Evolutionary conservation across 139 green algal species (phyloP), one percentile per base, ranked within the genome.

Genomic region (Nannochloris sp.): DNA sequence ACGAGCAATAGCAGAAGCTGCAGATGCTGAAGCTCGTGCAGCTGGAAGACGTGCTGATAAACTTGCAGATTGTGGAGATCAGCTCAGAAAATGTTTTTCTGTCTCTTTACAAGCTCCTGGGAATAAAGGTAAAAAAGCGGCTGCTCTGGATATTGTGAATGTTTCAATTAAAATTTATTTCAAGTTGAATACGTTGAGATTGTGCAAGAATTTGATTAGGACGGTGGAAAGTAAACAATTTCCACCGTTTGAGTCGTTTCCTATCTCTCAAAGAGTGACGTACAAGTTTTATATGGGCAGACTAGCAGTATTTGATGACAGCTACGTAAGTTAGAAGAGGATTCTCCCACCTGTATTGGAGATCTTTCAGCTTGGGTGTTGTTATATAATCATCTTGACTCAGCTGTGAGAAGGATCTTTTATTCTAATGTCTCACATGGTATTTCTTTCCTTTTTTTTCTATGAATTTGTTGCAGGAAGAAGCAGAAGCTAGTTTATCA

Each of bases 121-220:
- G 25, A 81, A 89, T 58, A 56, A 57, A 13, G 57, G 68, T 24
- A 93, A 93, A 65, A 85, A 81, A 56, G 45, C 82, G 47, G 80
- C 79, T 27, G 70, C 78, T 8, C 74, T 93, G 19, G 68, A 83
- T 54, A 70, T 93, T 7, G 81, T 89, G 12, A 86, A 80, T 34
- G 67, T 72, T 13, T 77, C 85, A 4, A 90, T 93, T 64, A 89
- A 87, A 68, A 81, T 93, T 15, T 94, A 92, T 58, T 80, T 88
- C 62, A 73, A 67, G 58, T 76, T 91, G 15, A 92, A 90, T 74
- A 90, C 82, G 39, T 67, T 91, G 68, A 73, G 80, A 4, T 60
- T 90, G 59, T 87, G 83, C 70, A 85, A 85, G 47, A 85, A 83
- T 55, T 59, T 92, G 34, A 83, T 88, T 32, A 74, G 79, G 5